Base-by-base conservation (phyloP, 177 flowering plant species). In the Vitis hybrid region DNA sequence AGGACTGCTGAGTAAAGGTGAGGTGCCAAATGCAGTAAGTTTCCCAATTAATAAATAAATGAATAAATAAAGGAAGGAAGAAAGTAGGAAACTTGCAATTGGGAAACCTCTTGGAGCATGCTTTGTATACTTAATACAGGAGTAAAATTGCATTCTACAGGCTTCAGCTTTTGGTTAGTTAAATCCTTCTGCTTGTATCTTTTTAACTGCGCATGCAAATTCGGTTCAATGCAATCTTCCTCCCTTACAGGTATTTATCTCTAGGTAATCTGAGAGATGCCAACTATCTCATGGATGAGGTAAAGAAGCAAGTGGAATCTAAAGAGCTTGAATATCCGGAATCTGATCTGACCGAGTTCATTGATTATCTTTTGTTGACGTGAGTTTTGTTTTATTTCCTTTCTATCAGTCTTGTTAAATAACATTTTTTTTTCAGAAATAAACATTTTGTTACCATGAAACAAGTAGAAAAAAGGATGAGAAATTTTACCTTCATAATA, bases 231-330 rank as follows among this genome's bases (percentile, higher is more conserved):
- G 16, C 58, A 45, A 55, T 20, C 31, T 20, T 72, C 3, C 10
- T 51, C 14, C 55, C 20, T 74, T 55, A 33, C 64, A 92, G 99
- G 98, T 93, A 95, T 69, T 77, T 91, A 50, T 76, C 97, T 72
- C 70, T 79, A 49, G 94, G 90, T 68, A 93, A 89, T 74, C 63
- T 95, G 63, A 80, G 89, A 83, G 98, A 91, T 90, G 99, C 98
- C 51, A 95, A 93, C 82, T 19, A 20, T 72, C 82, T 95, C 59
- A 73, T 90, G 84, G 93, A 95, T 75, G 99, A 95, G 69, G 20
- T 93, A 55, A 85, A 80, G 83, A 84, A 82, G 69, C 87, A 83
- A 77, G 73, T 76, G 60, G 76, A 82, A 70, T 66, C 78, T 10
- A 77, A 76, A 70, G 55, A 84, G 58, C 79, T 83, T 66, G 90